Percentiles rank a stretch among this genome's conserved stretches.
Conservation (phyloP, 2,329 filamentous ascomycete species). For the Xylariaceae sp. region DNA sequence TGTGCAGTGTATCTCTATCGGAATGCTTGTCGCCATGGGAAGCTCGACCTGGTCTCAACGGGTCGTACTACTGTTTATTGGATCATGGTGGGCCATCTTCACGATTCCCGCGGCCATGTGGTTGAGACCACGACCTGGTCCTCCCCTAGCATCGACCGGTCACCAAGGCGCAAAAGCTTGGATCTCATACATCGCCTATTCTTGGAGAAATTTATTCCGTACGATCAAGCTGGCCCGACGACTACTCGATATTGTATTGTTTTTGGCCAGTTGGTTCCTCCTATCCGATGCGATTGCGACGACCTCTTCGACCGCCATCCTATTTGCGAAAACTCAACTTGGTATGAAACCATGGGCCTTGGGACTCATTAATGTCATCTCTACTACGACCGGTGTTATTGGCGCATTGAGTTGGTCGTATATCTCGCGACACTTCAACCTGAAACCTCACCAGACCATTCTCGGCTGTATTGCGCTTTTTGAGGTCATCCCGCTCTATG, state of each 20-base stretch:
- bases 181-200: constrained; percentile 69
- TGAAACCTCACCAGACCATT: constrained; percentile 81
- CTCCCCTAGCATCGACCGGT: constrained; percentile 57
- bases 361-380: constrained; percentile 89
- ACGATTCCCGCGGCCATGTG: constrained; percentile 83
- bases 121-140: constrained; percentile 82
- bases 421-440: constrained; percentile 62
- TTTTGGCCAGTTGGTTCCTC: constrained; percentile 87
- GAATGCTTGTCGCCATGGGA: constrained; percentile 65
- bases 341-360: constrained; percentile 84
- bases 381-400: constrained; percentile 73
- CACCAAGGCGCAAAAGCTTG: constrained; percentile 44
- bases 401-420: constrained; percentile 88
- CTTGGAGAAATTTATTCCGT: constrained; percentile 80
- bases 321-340: constrained; percentile 91
- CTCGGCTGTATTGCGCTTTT: constrained; percentile 87
- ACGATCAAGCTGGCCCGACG: constrained; percentile 71
- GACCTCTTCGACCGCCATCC: constrained; percentile 85
- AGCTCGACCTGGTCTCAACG: constrained; percentile 82
- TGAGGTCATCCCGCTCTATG: constrained; percentile 88
- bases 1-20: constrained; percentile 74
- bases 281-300: constrained; percentile 92
- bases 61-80: constrained; percentile 80
- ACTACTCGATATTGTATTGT: constrained; percentile 68
- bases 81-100: constrained; percentile 89